phyloP scores from a whole-genome alignment of 352 stramenopile species.

The Pythium insidiosum region DNA sequence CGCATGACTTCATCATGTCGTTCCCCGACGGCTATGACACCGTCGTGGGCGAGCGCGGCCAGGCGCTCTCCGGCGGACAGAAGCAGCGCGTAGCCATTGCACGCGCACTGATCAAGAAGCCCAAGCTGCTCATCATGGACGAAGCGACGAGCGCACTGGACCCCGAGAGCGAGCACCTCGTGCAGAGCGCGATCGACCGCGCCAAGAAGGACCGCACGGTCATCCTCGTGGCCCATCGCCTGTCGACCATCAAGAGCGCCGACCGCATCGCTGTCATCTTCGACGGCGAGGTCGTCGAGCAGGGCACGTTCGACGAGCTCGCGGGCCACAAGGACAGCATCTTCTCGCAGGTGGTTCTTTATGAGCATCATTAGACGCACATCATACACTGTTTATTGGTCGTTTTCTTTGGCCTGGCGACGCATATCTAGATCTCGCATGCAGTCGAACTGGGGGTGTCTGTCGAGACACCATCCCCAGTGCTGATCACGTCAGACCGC shows the following conservation, averaged over 20 bases:
- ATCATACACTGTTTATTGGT: no score
- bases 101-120: constrained; percentile 61
- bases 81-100: constrained; percentile 69
- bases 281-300: constrained; percentile 79
- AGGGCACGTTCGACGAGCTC: constrained; percentile 66
- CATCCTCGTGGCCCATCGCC: constrained; percentile 95
- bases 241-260: constrained; percentile 90
- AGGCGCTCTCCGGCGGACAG: constrained; percentile 78
- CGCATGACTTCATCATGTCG: constrained; percentile 69
- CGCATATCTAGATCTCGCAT: no score
- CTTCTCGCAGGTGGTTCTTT: constrained; percentile 70
- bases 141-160: no score
- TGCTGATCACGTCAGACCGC: no score
- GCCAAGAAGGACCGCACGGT: constrained; percentile 88
- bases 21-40: constrained; percentile 77
- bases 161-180: constrained; percentile 65
- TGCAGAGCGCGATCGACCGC: constrained; percentile 71
- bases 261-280: constrained; percentile 90
- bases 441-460: no score
- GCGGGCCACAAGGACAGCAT: constrained; percentile 49
- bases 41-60: constrained; percentile 61
- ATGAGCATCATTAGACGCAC: constrained; percentile 46
- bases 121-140: constrained; percentile 72
- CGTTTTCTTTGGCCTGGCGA: no score
- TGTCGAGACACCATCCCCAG: no score